These are phyloP conservation scores for Piper longum DNA, from an alignment of 164 flowering plant species.

Conservation along the genomic window DNA sequence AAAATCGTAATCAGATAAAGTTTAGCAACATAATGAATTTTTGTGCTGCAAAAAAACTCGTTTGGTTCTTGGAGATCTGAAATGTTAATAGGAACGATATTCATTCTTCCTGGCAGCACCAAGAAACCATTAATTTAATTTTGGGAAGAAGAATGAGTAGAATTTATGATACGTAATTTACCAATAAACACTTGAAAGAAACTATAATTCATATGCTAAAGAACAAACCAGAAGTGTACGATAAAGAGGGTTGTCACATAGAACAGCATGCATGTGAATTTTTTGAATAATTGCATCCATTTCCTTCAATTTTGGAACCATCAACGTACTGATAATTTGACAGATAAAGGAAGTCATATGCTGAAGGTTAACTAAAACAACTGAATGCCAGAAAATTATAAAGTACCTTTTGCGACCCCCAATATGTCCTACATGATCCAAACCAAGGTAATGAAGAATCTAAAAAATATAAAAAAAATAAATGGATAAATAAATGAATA, in stretches of 20 bases:
- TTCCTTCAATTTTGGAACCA: slow-evolving; percentile 77
- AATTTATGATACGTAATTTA: too few species aligned
- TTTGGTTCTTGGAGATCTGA: too few species aligned
- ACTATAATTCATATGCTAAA: background rate
- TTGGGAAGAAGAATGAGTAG: background rate
- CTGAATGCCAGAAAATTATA: slow-evolving; percentile 2
- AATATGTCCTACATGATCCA: slow-evolving; percentile 98
- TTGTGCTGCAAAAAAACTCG: too few species aligned
- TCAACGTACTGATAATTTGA: slow-evolving; percentile 36
- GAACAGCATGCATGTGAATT: slow-evolving; percentile 37
- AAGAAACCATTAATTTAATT: too few species aligned
- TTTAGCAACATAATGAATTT: too few species aligned
- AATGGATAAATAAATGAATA: too few species aligned
- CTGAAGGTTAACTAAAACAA: background rate
- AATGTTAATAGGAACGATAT: too few species aligned
- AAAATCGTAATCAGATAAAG: too few species aligned
- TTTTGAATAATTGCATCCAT: slow-evolving; percentile 79
- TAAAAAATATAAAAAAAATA: slow-evolving; percentile 15
- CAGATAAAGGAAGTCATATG: background rate
- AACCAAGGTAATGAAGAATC: slow-evolving; percentile 97
- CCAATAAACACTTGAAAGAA: background rate
- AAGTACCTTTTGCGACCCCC: slow-evolving; percentile 81
- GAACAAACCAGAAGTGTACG: slow-evolving; percentile 78
- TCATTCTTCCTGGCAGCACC: too few species aligned
- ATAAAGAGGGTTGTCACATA: slow-evolving; percentile 15